Percentiles rank a stretch among this genome's conserved stretches.
Conservation (phyloP, 2,329 filamentous ascomycete genomes). For the Decorospora gaudefroyi region DNA sequence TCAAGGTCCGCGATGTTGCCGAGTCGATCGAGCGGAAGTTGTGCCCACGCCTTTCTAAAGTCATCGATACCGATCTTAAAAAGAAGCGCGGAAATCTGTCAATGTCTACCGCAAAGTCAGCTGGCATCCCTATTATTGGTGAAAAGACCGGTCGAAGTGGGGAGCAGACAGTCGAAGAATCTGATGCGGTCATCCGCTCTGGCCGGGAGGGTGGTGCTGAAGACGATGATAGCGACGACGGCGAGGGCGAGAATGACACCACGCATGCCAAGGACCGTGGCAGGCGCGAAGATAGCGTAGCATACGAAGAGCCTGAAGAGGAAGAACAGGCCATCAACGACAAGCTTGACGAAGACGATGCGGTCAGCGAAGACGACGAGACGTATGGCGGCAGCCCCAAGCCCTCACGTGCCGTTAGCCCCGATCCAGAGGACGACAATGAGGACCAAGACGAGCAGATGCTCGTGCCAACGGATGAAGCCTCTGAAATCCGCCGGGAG, state of each 20-base stretch:
- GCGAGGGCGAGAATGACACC: conserved; percentile 58
- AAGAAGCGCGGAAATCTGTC: conserved; percentile 69
- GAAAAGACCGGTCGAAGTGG: conserved; percentile 61
- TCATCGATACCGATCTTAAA: conserved; percentile 75
- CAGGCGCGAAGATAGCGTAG: conserved; percentile 79
- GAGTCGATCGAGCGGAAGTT: conserved; percentile 80
- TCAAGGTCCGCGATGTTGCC: conserved; percentile 76
- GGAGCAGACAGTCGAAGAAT: conserved; percentile 55
- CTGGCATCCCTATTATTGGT: conserved; percentile 77
- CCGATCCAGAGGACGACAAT: conserved; percentile 38
- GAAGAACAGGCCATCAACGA: conserved; percentile 78
- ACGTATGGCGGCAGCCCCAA: conserved; percentile 54
- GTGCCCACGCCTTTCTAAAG: conserved; percentile 69
- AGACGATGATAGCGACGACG: conserved; percentile 74
- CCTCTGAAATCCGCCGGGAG: conserved; percentile 39
- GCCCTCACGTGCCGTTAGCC: conserved; percentile 42
- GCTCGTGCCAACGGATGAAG: conserved; percentile 35
- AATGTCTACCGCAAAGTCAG: conserved; percentile 56
- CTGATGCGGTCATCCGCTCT: conserved; percentile 28
- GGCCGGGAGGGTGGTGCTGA: conserved; percentile 60
- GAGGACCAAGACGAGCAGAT: conserved; percentile 35
- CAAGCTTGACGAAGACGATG: conserved; percentile 62
- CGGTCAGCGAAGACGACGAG: conserved; percentile 58
- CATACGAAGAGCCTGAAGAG: conserved; percentile 90
- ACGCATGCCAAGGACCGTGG: conserved; percentile 73